Percentiles rank a stretch among this genome's conserved stretches.
Evolutionary conservation across 805 yeast species (phyloP).

Genomic region (Candida incommunis): DNA sequence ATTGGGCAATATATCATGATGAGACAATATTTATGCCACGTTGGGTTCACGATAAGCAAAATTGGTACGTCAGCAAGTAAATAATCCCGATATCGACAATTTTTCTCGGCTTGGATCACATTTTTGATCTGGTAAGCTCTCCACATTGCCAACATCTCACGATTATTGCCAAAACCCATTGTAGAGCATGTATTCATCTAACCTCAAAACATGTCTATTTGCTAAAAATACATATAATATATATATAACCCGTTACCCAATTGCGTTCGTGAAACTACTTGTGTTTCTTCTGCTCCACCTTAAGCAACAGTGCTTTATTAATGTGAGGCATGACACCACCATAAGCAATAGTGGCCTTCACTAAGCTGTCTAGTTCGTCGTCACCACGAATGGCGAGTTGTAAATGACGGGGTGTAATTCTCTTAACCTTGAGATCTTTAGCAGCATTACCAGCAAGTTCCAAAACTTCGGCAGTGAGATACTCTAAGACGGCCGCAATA

Average conservation of each 20-base stretch:
- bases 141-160: too few species aligned
- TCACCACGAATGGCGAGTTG: slow-evolving; percentile 98
- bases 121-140: too few species aligned
- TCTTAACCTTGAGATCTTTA: slow-evolving; percentile 97
- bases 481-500: slow-evolving; percentile 92
- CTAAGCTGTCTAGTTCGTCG: slow-evolving; percentile 92
- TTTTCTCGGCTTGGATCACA: too few species aligned
- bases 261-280: slow-evolving; percentile 17
- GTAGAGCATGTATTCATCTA: too few species aligned
- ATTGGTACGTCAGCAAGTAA: too few species aligned
- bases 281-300: slow-evolving; percentile 23
- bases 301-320: slow-evolving; percentile 82
- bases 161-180: too few species aligned
- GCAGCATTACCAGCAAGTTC: slow-evolving; percentile 99
- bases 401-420: slow-evolving; percentile 97
- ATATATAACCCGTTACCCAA: slow-evolving; percentile 27
- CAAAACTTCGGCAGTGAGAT: slow-evolving; percentile 93
- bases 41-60: too few species aligned
- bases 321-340: slow-evolving; percentile 99
- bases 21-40: too few species aligned
- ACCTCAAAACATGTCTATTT: too few species aligned
- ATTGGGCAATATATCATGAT: too few species aligned
- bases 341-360: slow-evolving; percentile 91
- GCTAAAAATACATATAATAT: slow-evolving; percentile 1
- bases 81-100: too few species aligned